These are phyloP conservation scores for Xylaria bambusicola DNA, from an alignment of 495 filamentous ascomycete species.

Conservation along the genomic window DNA sequence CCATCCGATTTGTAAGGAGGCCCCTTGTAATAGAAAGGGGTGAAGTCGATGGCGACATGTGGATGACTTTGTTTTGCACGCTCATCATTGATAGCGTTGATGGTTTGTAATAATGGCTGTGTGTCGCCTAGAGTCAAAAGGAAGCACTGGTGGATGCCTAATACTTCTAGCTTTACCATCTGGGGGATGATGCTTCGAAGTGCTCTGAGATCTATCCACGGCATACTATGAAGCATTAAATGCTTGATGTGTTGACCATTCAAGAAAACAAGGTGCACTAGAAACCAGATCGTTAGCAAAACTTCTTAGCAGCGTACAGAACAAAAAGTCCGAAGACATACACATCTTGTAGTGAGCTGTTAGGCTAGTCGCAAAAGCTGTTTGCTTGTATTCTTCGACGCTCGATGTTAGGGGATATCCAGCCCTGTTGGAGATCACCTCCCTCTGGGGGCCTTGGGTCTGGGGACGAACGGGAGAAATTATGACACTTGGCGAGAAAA, in stretches of 20 bases:
- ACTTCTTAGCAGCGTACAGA: not conserved
- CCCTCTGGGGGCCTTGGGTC: not conserved
- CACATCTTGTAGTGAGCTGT: slow-evolving; percentile 15
- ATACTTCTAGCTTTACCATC: slow-evolving; percentile 4
- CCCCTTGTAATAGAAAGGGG: slow-evolving; percentile 27
- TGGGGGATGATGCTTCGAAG: slow-evolving; percentile 5
- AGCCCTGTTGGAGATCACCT: not conserved
- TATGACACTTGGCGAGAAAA: not conserved
- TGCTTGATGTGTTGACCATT: slow-evolving; percentile 22
- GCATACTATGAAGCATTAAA: slow-evolving; percentile 13
- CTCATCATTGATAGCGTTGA: slow-evolving; percentile 17
- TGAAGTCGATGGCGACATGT: slow-evolving; percentile 22
- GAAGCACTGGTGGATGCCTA: slow-evolving; percentile 31
- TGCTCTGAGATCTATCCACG: not conserved
- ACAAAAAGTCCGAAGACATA: too few relatives aligned
- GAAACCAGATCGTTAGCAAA: not conserved
- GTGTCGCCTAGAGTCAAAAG: slow-evolving; percentile 27
- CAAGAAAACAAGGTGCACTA: slow-evolving; percentile 17
- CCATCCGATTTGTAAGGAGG: not conserved
- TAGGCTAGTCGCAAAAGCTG: not conserved
- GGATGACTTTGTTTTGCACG: not conserved
- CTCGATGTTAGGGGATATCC: slow-evolving; percentile 3
- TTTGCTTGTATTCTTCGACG: not conserved
- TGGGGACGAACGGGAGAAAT: slow-evolving; percentile 11
- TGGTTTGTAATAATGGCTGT: not conserved